Evolutionary conservation across 331 rosid genomes (phyloP), one percentile per base, ranked within the genome.

Genomic region (Pyracantha coccinea): DNA sequence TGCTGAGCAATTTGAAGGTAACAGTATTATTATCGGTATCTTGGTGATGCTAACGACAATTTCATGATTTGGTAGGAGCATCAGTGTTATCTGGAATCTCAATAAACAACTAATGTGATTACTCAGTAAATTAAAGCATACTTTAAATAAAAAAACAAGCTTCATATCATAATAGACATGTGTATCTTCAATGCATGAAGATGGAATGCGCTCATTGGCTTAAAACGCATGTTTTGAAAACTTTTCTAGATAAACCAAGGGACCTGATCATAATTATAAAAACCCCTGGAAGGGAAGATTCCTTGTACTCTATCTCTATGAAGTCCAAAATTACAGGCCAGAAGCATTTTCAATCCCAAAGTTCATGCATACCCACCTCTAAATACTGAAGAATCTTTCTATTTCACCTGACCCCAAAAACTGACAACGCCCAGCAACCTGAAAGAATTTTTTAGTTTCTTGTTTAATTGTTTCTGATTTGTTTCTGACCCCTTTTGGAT

Each of bases 1-100:
- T 93, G 98, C 85, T 93, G 75, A 93, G 98, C 86, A 93, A 93
- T 86, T 83, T 90, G 87, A 93, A 93, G 98, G 98, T 93, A 85
- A 20, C 63, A 31, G 16, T 67, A 31, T 70, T 78, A 58, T 35
- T 78, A 75, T 44, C 52, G 52, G 35, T 10, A 66, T 82, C 57
- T 62, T 25, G 38, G 58, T 60, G 71, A 63, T 31, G 28, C 63
- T 73, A 64, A 63, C 24, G 16, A 63, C 72, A 19, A 33, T 66
- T 41, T 73, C 25, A 44, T 53, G 60, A 24, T n/a, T 25, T 61
- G 14, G 7, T 24, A 25, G 35, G 66, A 14, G 38, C 66, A 61
- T 61, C 12, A 15, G 4, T 61, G 7, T 61, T 61, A 61, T 25
- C 33, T 24, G 20, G 33, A 25, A 6, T 61, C 11, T 17, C 55